A percentile compares a stretch with the other conserved stretches of the same genome.
These are phyloP conservation scores for Aspergillus asperescens DNA, from an alignment of 495 filamentous ascomycete genomes.

Conservation along the genomic window DNA sequence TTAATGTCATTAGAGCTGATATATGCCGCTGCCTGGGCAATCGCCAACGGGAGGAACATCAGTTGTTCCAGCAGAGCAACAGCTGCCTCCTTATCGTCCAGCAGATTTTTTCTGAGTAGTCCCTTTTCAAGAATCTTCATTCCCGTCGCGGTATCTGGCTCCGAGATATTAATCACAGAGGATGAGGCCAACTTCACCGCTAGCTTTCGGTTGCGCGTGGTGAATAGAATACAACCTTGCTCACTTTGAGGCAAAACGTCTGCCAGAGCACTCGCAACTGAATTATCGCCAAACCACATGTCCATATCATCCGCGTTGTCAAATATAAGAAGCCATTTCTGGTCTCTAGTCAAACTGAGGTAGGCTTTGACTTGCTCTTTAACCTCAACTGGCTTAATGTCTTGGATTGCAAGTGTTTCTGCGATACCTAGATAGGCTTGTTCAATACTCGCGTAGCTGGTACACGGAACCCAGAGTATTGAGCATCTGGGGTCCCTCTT, in stretches of 20 bases:
- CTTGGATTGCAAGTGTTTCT: not conserved
- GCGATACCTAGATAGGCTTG: not conserved
- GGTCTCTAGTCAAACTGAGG: not conserved
- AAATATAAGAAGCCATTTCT: slow-evolving; percentile 5
- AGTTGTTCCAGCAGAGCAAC: slow-evolving; percentile 18
- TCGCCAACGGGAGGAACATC: slow-evolving; percentile 1
- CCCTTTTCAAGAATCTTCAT: not conserved
- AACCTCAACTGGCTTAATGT: not conserved
- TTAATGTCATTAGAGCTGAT: not conserved
- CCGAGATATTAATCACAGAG: not conserved
- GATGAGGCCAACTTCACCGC: not conserved
- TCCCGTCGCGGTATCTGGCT: not conserved
- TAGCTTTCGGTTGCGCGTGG: slow-evolving; percentile 3
- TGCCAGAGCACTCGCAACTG: not conserved
- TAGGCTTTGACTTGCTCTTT: not conserved
- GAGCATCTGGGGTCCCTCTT: slow-evolving; percentile 18
- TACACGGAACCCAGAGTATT: slow-evolving; percentile 2
- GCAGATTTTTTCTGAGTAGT: not conserved
- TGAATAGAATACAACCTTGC: slow-evolving; percentile 4
- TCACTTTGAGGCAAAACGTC: not conserved
- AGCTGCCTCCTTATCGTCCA: slow-evolving; percentile 14
- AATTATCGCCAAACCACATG: not conserved
- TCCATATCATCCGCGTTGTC: slow-evolving; percentile 6
- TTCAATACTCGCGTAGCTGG: slow-evolving; percentile 1
- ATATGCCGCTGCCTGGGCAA: slow-evolving; percentile 3